A percentile compares a stretch with the other conserved stretches of the same genome.
Evolutionary conservation across 176 grass and related monocot genomes (phyloP).

Genomic region (Guadua angustifolia): DNA sequence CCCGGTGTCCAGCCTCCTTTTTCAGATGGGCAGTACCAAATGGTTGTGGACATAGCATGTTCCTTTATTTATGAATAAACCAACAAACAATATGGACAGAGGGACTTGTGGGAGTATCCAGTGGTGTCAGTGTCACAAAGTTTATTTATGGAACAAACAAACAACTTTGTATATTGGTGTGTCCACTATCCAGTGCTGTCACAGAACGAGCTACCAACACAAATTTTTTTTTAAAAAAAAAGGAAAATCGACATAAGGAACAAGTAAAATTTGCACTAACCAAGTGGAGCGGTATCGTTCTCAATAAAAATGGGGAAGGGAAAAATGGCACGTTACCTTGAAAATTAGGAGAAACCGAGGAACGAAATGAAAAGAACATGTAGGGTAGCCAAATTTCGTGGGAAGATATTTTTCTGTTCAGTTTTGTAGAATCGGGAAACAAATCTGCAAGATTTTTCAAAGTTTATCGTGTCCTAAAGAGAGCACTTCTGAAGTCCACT

Average conservation of each 20-base stretch:
- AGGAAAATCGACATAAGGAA: neutral
- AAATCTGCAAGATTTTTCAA: neutral
- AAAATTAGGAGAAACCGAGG: neutral
- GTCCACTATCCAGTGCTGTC: neutral
- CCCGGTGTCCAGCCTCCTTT: neutral
- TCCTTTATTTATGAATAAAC: slow-evolving; percentile 27
- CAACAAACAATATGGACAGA: slow-evolving; percentile 19
- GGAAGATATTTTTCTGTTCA: neutral
- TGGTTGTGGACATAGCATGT: neutral
- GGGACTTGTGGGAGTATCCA: neutral
- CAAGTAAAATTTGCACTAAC: slow-evolving; percentile 11
- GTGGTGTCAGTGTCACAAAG: slow-evolving; percentile 32
- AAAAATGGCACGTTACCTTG: neutral
- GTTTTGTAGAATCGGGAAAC: neutral
- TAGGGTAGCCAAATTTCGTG: slow-evolving; percentile 15
- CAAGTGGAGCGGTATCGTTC: slow-evolving; percentile 36
- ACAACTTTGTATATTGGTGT: neutral
- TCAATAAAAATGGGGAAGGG: slow-evolving; percentile 3
- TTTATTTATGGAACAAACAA: slow-evolving; percentile 5
- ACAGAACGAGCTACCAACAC: neutral
- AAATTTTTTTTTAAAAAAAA: neutral
- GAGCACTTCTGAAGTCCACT: neutral
- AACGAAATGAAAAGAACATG: slow-evolving; percentile 29
- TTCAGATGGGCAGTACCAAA: neutral
- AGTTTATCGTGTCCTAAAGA: neutral